Base-by-base conservation (phyloP, 1,284 basidiomycete species). In the Kalmanozyma brasiliensis region DNA sequence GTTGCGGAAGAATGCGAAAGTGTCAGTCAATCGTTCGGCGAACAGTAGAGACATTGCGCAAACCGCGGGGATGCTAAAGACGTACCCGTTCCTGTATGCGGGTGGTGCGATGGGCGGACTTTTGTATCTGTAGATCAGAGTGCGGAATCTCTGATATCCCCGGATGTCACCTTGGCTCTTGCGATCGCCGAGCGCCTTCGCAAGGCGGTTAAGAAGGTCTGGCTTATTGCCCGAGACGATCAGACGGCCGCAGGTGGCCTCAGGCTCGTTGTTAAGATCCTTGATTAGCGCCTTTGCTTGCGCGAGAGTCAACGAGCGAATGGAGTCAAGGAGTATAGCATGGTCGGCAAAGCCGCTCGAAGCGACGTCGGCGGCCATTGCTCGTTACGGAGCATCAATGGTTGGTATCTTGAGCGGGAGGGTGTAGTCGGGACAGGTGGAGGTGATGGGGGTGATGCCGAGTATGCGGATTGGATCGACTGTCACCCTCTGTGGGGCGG, bases 171-270 rank as follows among this genome's bases (percentile, higher is more conserved):
- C 52, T 44, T 58, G 47, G 17, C 52, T 40, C 52, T 57, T 45
- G 44, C 49, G 34, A 32, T 57, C 58, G 3, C 52, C 41, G n/a
- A 78, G 40, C 3, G 52, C 35, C 22, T 61, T 48, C 13, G 32
- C 41, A 16, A 78, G 38, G 6, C 75, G 64, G 35, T 66, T 51
- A 29, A 65, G 57, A 38, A 78, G 52, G 17, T 72, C 71, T 1
- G 65, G 49, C 40, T 78, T 78, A 68, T 72, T 77, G 13, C 77
- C 77, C 1, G 65, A 63, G 34, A 78, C 45, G 4, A 60, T 47
- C 2, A 76, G 35, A 34, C 52, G 66, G 3, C 58, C 52, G 23
- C 71, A 55, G 23, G 58, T 43, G 9, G 55, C 42, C 10, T 63
- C 62, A 6, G 48, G 49, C 33, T 63, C 74, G 45, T 71, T 69